These are phyloP conservation scores for Zarea fungicola DNA, from an alignment of 2,329 filamentous ascomycete genomes.

Conservation along the genomic window DNA sequence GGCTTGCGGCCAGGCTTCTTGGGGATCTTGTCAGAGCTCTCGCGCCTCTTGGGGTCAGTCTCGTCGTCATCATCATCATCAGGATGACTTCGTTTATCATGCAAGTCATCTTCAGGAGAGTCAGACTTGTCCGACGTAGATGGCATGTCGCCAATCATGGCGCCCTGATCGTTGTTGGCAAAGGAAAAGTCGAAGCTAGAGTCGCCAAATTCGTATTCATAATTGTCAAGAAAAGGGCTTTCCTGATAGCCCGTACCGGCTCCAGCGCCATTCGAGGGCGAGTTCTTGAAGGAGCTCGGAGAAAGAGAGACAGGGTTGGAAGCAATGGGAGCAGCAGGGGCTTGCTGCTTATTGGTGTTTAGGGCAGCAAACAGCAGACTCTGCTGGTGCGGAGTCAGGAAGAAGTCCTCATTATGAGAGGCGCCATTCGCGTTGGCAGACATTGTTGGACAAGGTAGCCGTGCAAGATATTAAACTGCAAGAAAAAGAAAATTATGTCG, in stretches of 20 bases:
- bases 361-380: constrained; percentile 70
- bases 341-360: constrained; percentile 56
- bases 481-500: background rate
- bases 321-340: constrained; percentile 26
- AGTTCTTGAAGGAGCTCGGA: constrained; percentile 44
- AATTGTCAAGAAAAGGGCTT: constrained; percentile 74
- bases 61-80: constrained; percentile 54
- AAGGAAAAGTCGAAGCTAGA: constrained; percentile 65
- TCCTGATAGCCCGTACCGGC: constrained; percentile 53
- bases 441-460: constrained; percentile 31
- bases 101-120: constrained; percentile 48
- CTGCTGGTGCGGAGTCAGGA: constrained; percentile 72
- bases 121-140: constrained; percentile 50
- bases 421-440: constrained; percentile 39
- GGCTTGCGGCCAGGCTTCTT: constrained; percentile 98
- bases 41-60: constrained; percentile 62
- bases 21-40: constrained; percentile 75
- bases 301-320: constrained; percentile 39
- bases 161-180: constrained; percentile 46
- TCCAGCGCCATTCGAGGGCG: constrained; percentile 38
- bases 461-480: background rate
- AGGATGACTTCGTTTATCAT: constrained; percentile 68
- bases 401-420: constrained; percentile 48
- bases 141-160: constrained; percentile 73
- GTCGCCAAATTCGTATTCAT: constrained; percentile 74